These are phyloP conservation scores for Pleodorina starrii DNA, from an alignment of 139 green algal genomes.

Conservation along the genomic window DNA sequence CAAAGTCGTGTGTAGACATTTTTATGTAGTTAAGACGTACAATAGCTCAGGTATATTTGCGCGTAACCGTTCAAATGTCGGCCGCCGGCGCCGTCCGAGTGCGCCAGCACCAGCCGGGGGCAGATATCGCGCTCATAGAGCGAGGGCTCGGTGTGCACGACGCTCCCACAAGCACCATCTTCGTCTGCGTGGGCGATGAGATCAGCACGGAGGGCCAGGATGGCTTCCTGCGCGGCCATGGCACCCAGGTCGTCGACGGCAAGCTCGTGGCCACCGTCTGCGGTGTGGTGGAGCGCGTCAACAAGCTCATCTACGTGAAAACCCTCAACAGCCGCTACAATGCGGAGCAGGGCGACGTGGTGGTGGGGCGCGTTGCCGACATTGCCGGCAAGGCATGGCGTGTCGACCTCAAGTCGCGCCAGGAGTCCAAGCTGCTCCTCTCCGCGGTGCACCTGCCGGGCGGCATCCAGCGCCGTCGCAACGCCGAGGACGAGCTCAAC, in stretches of 20 bases:
- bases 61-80: neutral
- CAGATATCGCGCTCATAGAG: slow-evolving; percentile 27
- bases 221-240: slow-evolving; percentile 77
- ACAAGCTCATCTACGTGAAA: slow-evolving; percentile 88
- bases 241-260: slow-evolving; percentile 78
- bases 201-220: slow-evolving; percentile 62
- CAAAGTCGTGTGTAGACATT: too few relatives aligned
- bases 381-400: slow-evolving; percentile 87
- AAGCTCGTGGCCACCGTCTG: slow-evolving; percentile 81
- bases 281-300: slow-evolving; percentile 83
- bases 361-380: slow-evolving; percentile 86
- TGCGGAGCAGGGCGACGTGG: slow-evolving; percentile 86
- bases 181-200: slow-evolving; percentile 58
- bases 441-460: slow-evolving; percentile 91
- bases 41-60: too few relatives aligned
- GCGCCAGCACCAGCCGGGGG: neutral
- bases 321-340: slow-evolving; percentile 82
- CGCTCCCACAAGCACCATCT: slow-evolving; percentile 1
- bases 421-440: slow-evolving; percentile 85
- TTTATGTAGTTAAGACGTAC: too few relatives aligned
- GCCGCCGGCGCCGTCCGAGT: slow-evolving; percentile 1
- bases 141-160: slow-evolving; percentile 12
- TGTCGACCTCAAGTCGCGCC: slow-evolving; percentile 78
- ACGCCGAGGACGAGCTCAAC: slow-evolving; percentile 91
- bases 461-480: slow-evolving; percentile 84